These are phyloP conservation scores for Solanum clarkiae DNA, from an alignment of 257 asterid genomes.

Conservation along the genomic window DNA sequence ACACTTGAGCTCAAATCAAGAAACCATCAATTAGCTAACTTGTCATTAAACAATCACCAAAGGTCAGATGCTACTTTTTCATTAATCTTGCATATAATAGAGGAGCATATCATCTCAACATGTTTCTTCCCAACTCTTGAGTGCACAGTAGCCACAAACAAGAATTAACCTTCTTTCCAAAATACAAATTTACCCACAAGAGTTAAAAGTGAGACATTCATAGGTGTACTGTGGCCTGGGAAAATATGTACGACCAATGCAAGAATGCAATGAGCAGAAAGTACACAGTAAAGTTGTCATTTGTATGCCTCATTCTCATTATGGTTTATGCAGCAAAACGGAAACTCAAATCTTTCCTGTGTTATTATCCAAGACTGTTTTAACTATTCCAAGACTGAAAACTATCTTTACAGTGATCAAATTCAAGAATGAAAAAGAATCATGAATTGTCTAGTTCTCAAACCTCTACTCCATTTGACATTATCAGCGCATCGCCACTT, in stretches of 20 bases:
- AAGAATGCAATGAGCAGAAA: neutral
- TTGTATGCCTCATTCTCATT: neutral
- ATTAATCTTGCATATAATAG: neutral
- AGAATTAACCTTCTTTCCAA: neutral
- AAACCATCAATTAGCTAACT: constrained; percentile 3
- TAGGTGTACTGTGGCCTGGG: neutral
- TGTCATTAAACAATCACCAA: constrained; percentile 25
- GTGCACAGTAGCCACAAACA: neutral
- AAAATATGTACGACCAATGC: neutral
- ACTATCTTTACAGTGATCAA: neutral
- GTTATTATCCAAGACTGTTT: neutral
- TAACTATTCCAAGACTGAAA: neutral
- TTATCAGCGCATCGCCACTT: constrained; percentile 14
- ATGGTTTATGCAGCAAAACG: neutral
- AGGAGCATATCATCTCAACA: constrained; percentile 1
- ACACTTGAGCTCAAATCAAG: neutral
- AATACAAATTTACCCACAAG: neutral
- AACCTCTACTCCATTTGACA: constrained; percentile 12
- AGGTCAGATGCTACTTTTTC: neutral
- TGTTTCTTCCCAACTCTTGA: constrained; percentile 9
- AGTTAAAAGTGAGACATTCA: neutral
- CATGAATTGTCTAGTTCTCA: neutral
- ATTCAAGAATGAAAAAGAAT: neutral
- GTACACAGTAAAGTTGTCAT: neutral
- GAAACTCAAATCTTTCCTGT: neutral